Evolutionary conservation across 306 rosid genomes (phyloP), one percentile per base, ranked within the genome.

Genomic region (Parietaria judaica): DNA sequence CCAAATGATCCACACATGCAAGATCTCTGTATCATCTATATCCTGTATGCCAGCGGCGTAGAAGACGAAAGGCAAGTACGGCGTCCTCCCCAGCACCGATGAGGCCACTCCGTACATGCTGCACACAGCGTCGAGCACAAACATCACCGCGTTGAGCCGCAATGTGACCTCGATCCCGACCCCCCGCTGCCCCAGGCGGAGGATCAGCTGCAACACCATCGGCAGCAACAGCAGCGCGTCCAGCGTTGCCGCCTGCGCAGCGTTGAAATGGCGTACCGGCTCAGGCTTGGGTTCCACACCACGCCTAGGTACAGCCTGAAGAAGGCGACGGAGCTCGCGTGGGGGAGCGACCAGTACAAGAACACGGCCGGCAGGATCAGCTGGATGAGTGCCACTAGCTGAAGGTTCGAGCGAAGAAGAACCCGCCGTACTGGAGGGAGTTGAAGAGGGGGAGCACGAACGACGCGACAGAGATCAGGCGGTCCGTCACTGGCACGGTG

Each of bases 361-460:
- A 76, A 11, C 23, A 88, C 43, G n/a, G 88, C 51, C 7, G 96
- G 94, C 14, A 92, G 16, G n/a, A 92, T 55, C 0, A 96, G 99
- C 4, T 88, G 79, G 66, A 92, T 76, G 70, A 84, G 69, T 7
- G 76, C 16, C 10, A 86, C 90, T 14, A 92, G 38, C 9, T n/a
- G 54, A 0, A 94, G 94, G 81, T 67, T 55, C 81, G 90, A 0
- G 76, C 4, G 50, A 88, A 81, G 49, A 92, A 72, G 84, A 54
- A 75, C 62, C 84, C 86, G 0, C 94, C 94, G 45, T 92, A 88
- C 52, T 92, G 96, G 36, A 92, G 84, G 62, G 96, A 86, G 60
- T 92, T 92, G 90, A 92, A 84, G 80, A 92, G 79, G 0, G 98
- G 98, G 51, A 92, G 95, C 0, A 81, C 64, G 83, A 88, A 92